Evolutionary conservation across 768 basidiomycete genomes (phyloP).

Genomic region (Serendipita vermifera): DNA sequence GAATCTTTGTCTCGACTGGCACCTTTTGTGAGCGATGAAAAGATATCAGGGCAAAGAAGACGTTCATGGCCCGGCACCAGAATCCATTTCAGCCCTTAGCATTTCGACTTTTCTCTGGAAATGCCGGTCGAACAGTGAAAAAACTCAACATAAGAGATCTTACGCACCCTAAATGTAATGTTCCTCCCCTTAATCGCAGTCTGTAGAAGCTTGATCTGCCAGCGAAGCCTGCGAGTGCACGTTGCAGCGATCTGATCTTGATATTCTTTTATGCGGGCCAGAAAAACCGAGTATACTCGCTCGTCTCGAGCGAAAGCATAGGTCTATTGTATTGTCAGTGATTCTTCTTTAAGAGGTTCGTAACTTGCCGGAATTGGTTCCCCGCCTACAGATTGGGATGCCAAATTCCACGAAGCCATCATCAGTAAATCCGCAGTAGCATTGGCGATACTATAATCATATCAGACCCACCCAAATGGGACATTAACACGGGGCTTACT

Average conservation of each 20-base stretch:
- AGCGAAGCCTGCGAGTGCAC: conserved; percentile 43
- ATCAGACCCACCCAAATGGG: neutral
- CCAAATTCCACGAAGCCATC: conserved; percentile 68
- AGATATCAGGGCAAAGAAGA: neutral
- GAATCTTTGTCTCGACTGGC: conserved; percentile 48
- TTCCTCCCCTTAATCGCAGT: conserved; percentile 53
- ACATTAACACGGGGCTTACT: conserved; percentile 39
- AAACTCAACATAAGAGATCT: neutral
- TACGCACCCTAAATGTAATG: conserved; percentile 50
- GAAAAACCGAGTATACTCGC: conserved; percentile 62
- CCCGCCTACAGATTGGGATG: conserved; percentile 41
- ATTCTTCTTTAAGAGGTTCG: conserved; percentile 4
- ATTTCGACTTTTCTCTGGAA: conserved; percentile 50
- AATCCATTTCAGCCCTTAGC: conserved; percentile 49
- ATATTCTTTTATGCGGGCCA: conserved; percentile 29
- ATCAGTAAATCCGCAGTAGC: conserved; percentile 75
- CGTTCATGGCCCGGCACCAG: conserved; percentile 38
- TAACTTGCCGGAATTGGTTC: conserved; percentile 58
- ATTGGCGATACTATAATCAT: conserved; percentile 59
- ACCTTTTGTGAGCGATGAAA: conserved; percentile 58
- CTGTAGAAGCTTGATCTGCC: conserved; percentile 54
- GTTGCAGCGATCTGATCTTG: conserved; percentile 31
- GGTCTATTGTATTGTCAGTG: conserved; percentile 32
- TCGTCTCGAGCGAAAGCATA: conserved; percentile 92
- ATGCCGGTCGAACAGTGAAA: conserved; percentile 12